Evolutionary conservation across 2,329 filamentous ascomycete species (phyloP).

Genomic region (Penicillium sp.): DNA sequence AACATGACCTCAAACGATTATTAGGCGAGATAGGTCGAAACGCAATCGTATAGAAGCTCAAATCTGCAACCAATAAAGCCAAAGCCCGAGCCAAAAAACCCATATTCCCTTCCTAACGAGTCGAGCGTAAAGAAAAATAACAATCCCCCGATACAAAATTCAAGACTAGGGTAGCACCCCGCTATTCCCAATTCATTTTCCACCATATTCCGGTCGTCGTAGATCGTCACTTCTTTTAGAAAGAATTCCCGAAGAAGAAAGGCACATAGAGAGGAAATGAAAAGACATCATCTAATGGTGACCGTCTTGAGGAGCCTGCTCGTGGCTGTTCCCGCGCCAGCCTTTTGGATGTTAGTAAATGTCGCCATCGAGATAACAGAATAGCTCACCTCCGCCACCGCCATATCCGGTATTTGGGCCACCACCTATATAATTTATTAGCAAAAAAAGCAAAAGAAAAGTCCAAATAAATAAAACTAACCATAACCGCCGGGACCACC

Average conservation of each 20-base stretch:
- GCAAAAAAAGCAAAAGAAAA: background rate
- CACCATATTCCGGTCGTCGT: conserved; percentile 2
- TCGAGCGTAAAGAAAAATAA: background rate
- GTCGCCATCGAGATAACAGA: too few relatives aligned
- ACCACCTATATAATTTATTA: conserved; percentile 17
- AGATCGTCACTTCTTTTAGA: conserved; percentile 15
- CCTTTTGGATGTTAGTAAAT: conserved; percentile 18
- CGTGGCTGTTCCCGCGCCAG: conserved; percentile 26
- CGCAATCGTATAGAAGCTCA: background rate
- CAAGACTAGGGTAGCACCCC: background rate
- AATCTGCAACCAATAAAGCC: background rate
- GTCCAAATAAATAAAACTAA: conserved; percentile 13
- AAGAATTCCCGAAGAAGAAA: background rate
- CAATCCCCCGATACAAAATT: background rate
- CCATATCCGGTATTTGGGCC: conserved; percentile 31
- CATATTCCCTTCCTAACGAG: background rate
- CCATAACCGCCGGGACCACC: conserved; percentile 36
- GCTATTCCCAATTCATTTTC: background rate
- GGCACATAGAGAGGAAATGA: background rate
- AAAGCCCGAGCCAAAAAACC: background rate
- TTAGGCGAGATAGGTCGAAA: background rate
- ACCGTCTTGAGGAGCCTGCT: conserved; percentile 21
- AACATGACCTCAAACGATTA: background rate
- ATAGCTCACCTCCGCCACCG: conserved; percentile 28
- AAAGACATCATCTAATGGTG: conserved; percentile 13